Conservation (phyloP, 2,329 filamentous ascomycete species). For the Alternaria sp. region DNA sequence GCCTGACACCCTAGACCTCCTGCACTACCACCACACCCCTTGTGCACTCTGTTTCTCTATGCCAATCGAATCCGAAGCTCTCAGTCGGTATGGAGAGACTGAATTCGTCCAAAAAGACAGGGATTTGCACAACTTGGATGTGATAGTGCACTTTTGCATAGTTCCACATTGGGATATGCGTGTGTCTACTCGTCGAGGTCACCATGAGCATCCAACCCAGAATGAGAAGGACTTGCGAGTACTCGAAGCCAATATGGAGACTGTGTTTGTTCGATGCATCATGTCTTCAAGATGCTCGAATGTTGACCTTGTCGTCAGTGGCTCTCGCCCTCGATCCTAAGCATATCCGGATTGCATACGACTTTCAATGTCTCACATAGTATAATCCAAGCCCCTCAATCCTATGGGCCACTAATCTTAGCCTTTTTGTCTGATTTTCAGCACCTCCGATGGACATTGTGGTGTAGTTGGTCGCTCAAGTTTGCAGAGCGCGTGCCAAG, state of each 20-base stretch:
- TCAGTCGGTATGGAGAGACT: not conserved
- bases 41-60: slow-evolving; percentile 4
- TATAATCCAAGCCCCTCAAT: not conserved
- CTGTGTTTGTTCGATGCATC: slow-evolving; percentile 13
- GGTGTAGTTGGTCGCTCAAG: not conserved
- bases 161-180: slow-evolving; percentile 11
- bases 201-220: not conserved
- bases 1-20: slow-evolving; percentile 19
- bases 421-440: too few relatives aligned
- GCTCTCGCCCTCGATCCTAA: not conserved
- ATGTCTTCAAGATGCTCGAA: not conserved
- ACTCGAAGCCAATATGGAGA: not conserved
- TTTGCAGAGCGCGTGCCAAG: not conserved
- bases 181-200: slow-evolving; percentile 5
- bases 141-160: slow-evolving; percentile 13
- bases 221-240: not conserved
- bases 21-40: slow-evolving; percentile 15
- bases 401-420: too few relatives aligned
- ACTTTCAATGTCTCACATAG: not conserved
- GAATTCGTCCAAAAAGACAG: not conserved
- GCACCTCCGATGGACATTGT: not conserved
- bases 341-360: not conserved
- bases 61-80: not conserved
- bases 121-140: not conserved
- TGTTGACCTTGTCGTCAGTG: slow-evolving; percentile 10